phyloP scores from a whole-genome alignment of 2,329 filamentous ascomycete genomes.

The Chrysoporthe austroafricana region DNA sequence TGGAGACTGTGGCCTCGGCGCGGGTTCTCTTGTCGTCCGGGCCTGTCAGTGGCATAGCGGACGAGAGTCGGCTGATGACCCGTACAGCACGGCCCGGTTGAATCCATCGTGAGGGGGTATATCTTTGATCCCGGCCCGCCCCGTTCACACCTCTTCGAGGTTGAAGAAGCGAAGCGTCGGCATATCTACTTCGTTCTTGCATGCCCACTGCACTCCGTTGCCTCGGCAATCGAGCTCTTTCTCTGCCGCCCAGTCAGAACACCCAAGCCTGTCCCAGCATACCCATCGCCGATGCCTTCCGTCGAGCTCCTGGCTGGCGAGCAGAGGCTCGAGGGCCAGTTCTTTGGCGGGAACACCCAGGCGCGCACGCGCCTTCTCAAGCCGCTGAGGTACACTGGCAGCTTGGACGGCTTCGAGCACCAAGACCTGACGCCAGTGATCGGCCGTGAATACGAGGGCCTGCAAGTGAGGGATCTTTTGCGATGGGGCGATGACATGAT shows the following conservation, averaged over 20 bases:
- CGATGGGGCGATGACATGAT: conserved; percentile 38
- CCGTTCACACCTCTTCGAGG: background rate
- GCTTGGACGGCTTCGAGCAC: conserved; percentile 44
- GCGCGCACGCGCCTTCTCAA: conserved; percentile 32
- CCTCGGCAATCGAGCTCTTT: background rate
- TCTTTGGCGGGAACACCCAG: conserved; percentile 35
- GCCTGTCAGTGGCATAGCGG: background rate
- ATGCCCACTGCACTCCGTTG: background rate
- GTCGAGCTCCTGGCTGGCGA: conserved; percentile 28
- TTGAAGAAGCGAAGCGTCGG: background rate
- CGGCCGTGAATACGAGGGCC: conserved; percentile 39
- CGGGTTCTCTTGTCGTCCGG: background rate
- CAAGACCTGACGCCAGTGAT: conserved; percentile 41
- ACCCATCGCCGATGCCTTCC: conserved; percentile 41
- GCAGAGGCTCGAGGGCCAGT: conserved; percentile 28
- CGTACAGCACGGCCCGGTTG: background rate
- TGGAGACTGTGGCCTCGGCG: background rate
- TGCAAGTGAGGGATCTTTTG: conserved; percentile 38
- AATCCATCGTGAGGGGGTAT: background rate
- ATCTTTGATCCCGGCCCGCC: background rate
- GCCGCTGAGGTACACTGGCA: conserved; percentile 41
- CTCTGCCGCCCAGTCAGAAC: background rate
- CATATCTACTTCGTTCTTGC: no score
- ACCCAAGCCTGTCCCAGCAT: background rate
- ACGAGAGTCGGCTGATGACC: background rate